Conservation (phyloP, 768 basidiomycete species). For the Tricholoma flavovirens region DNA sequence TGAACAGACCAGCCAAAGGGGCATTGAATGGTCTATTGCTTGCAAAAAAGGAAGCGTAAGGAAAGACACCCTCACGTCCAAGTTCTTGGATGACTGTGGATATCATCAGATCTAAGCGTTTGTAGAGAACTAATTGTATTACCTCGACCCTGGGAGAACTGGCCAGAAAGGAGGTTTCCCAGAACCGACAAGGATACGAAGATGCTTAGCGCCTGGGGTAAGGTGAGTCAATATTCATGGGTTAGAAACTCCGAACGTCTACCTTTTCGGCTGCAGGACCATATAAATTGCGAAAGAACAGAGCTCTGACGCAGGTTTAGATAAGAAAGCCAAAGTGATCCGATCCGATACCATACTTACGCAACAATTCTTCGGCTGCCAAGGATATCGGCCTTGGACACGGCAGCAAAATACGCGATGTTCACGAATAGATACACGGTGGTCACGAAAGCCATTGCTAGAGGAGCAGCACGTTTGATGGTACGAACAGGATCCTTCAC, state of each 20-base stretch:
- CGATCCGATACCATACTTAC: conserved; percentile 29
- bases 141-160: conserved; percentile 68
- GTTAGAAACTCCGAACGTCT: conserved; percentile 4
- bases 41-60: conserved; percentile 60
- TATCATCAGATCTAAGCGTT: background rate
- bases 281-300: conserved; percentile 73
- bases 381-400: conserved; percentile 64
- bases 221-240: background rate
- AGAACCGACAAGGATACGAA: conserved; percentile 61
- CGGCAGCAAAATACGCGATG: conserved; percentile 69
- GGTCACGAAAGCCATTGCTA: conserved; percentile 57
- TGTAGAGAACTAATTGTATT: conserved; percentile 1
- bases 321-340: background rate
- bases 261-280: conserved; percentile 58
- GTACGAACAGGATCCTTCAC: conserved; percentile 64
- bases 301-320: conserved; percentile 35
- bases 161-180: conserved; percentile 57
- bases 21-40: conserved; percentile 68
- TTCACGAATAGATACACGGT: conserved; percentile 61
- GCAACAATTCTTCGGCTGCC: conserved; percentile 63
- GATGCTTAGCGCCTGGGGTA: conserved; percentile 46
- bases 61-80: conserved; percentile 65
- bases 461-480: conserved; percentile 63
- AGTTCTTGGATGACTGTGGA: conserved; percentile 63
- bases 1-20: conserved; percentile 56